Percentiles rank a stretch among this genome's conserved stretches.
phyloP scores from a whole-genome alignment of 345 rosid species.

The Jatropha curcas region DNA sequence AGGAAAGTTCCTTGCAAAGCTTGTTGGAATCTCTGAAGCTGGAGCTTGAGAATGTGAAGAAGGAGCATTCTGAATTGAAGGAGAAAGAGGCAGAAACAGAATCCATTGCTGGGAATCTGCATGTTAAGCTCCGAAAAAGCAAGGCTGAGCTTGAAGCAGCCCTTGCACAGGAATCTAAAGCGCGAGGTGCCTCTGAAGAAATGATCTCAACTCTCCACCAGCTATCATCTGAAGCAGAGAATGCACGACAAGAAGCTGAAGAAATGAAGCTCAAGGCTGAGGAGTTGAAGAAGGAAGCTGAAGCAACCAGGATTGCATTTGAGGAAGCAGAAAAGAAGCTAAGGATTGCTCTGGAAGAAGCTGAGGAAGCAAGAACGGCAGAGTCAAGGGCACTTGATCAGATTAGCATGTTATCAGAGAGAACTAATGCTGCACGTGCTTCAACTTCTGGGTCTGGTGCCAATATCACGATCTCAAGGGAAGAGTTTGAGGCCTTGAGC shows the following conservation, averaged over 20 bases:
- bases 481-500: constrained; percentile 74
- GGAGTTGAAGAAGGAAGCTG: constrained; percentile 68
- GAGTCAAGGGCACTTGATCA: constrained; percentile 72
- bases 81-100: constrained; percentile 86
- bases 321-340: constrained; percentile 75
- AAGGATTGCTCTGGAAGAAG: constrained; percentile 77
- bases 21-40: constrained; percentile 69
- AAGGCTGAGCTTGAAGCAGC: constrained; percentile 79
- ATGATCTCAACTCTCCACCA: constrained; percentile 74
- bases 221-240: constrained; percentile 69
- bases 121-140: constrained; percentile 67
- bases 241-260: constrained; percentile 62
- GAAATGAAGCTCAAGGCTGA: constrained; percentile 71
- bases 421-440: constrained; percentile 67
- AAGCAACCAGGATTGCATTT: constrained; percentile 50
- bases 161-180: constrained; percentile 60
- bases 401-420: constrained; percentile 65
- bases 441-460: constrained; percentile 80
- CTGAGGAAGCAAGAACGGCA: constrained; percentile 76
- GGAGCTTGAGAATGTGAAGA: constrained; percentile 75
- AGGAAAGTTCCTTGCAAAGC: constrained; percentile 61
- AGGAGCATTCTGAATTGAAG: constrained; percentile 63
- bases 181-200: constrained; percentile 70
- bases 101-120: constrained; percentile 75
- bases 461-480: constrained; percentile 73